Percentiles rank a stretch among this genome's conserved stretches.
These are phyloP conservation scores for Xylaria curta DNA, from an alignment of 495 filamentous ascomycete genomes.

Conservation along the genomic window DNA sequence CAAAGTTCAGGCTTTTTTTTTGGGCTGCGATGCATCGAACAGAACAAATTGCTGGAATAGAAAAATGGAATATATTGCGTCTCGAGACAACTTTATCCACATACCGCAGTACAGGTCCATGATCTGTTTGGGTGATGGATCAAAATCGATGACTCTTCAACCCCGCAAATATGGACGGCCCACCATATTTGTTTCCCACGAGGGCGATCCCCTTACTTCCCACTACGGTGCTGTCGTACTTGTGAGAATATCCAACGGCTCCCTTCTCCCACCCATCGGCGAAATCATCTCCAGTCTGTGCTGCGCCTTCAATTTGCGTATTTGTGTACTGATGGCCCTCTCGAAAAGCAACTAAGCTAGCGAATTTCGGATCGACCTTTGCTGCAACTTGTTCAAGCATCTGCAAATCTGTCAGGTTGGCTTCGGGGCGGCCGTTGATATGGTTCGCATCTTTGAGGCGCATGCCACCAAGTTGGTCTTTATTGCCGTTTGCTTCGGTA, in stretches of 20 bases:
- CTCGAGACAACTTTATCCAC: too few species aligned
- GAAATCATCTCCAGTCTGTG: not conserved
- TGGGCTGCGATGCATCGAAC: too few species aligned
- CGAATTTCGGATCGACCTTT: not conserved
- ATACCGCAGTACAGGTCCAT: too few species aligned
- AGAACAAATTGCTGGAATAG: too few species aligned
- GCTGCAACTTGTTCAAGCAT: not conserved
- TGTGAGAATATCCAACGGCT: not conserved
- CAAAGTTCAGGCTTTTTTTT: too few species aligned
- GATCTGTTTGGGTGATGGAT: too few species aligned
- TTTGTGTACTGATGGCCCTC: not conserved
- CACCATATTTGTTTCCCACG: too few species aligned
- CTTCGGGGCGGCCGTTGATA: not conserved
- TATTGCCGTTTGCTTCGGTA: not conserved
- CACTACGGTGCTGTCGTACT: too few species aligned
- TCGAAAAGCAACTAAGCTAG: not conserved
- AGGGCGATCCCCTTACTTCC: too few species aligned
- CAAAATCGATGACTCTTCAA: too few species aligned
- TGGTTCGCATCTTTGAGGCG: not conserved
- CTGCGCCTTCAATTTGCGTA: not conserved
- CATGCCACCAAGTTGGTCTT: not conserved
- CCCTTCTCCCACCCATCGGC: not conserved
- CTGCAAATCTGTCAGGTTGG: not conserved
- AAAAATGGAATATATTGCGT: too few species aligned
- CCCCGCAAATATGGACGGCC: too few species aligned